Conservation (phyloP, 345 rosid genomes). For the Boechera stricta region DNA sequence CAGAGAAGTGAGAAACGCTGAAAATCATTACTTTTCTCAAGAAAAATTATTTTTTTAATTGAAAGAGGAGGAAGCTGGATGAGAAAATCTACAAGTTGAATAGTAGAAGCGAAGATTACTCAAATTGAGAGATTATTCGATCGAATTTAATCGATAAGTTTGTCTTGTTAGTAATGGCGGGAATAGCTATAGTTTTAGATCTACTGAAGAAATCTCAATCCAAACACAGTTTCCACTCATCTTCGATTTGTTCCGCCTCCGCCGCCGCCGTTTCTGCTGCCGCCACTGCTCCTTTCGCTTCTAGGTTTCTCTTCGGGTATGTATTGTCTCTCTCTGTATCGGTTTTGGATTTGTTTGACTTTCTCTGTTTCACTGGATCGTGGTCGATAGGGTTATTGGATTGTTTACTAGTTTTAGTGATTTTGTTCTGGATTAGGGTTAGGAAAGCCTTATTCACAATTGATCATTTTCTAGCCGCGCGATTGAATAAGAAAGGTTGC, state of each 20-base stretch:
- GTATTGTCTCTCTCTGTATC: not conserved
- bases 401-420: conserved; percentile 2
- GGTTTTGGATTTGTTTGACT: conserved; percentile 31
- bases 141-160: not conserved
- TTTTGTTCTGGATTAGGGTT: conserved; percentile 21
- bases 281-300: conserved; percentile 75
- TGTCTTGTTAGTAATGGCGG: conserved; percentile 63
- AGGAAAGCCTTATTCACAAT: not conserved
- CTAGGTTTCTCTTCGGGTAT: conserved; percentile 84
- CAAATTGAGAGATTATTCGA: not conserved
- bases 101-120: conserved; percentile 3
- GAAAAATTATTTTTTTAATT: conserved; percentile 21
- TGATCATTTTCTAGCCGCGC: not conserved
- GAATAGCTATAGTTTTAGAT: conserved; percentile 79
- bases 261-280: conserved; percentile 61
- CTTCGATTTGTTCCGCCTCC: conserved; percentile 64
- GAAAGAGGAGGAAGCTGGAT: conserved; percentile 1
- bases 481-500: not conserved
- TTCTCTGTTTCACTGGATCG: conserved; percentile 37
- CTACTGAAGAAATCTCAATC: conserved; percentile 72
- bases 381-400: conserved; percentile 5
- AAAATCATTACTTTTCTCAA: conserved; percentile 34
- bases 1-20: conserved; percentile 25
- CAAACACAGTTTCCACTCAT: conserved; percentile 58
- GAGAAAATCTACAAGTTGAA: conserved; percentile 17